Base-by-base conservation (phyloP, 306 rosid species). In the Vigna mungo region DNA sequence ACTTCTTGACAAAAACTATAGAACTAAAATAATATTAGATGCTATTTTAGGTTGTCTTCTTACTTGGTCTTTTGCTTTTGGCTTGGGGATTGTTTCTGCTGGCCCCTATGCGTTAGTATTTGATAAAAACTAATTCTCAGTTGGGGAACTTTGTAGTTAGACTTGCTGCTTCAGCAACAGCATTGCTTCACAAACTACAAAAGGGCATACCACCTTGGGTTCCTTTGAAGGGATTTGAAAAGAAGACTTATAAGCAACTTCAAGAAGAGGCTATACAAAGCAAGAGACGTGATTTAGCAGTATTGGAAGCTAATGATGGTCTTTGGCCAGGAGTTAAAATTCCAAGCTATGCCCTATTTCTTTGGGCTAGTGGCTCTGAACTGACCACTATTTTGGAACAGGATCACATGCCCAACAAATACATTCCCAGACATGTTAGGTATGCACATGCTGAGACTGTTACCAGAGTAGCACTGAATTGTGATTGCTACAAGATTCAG, bases 371-470 rank as follows among this genome's bases (percentile, higher is more conserved):
- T 81, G 99, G 99, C 75, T 66, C 97, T 75, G 97, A 95, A 78
- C 80, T 92, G 72, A 95, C 97, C 39, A 71, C 92, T 66, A 78
- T 84, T 32, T 79, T 95, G 85, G 97, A 90, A 84, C 75, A 84
- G 83, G 98, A 95, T 83, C 99, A 95, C 87, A 92, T 92, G 97
- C 99, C 99, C 76, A 95, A 95, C 90, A 92, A 92, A 76, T 92
- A 56, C 85, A 90, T 92, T 78, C 90, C 99, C 2, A 95, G 84
- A 86, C 84, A 84, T 85, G 88, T 90, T 27, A 92, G 97, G 99
- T 92, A 89, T 83, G 83, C 41, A 1, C 30, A 16, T 59, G 68
- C 81, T 27, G 32, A 12, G 23, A 59, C 59, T 30, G 51, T 56
- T 16, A 52, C 37, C 1, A 41, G 39, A 77, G 68, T 71, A 63